These are phyloP conservation scores for Populus tremula DNA, from an alignment of 345 rosid genomes.

Conservation along the genomic window DNA sequence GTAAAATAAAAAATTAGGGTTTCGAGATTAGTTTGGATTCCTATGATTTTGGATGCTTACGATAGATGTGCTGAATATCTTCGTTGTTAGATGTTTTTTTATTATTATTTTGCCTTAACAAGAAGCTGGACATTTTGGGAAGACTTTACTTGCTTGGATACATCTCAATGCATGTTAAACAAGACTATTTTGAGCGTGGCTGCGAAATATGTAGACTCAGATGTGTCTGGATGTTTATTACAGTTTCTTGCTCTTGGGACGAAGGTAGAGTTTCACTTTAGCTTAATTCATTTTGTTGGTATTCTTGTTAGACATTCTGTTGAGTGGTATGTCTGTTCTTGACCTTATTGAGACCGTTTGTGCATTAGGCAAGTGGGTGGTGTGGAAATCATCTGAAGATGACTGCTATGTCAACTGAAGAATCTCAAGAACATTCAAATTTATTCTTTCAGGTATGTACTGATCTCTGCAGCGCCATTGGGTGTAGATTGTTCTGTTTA, in stretches of 20 bases:
- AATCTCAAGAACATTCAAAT: conserved; percentile 73
- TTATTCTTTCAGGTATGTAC: conserved; percentile 58
- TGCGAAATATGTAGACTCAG: conserved; percentile 50
- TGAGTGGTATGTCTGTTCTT: background rate
- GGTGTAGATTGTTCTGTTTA: too few relatives aligned
- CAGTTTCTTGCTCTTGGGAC: conserved; percentile 54
- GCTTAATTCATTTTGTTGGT: background rate
- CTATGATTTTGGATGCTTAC: background rate
- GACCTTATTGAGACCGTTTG: background rate
- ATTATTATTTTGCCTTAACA: conserved; percentile 38
- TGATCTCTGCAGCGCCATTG: too few relatives aligned
- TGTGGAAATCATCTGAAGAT: conserved; percentile 82
- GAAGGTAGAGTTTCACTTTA: conserved; percentile 47
- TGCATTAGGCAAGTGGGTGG: conserved; percentile 67
- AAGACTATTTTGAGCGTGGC: conserved; percentile 58
- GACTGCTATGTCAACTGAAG: conserved; percentile 73
- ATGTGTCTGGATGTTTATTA: conserved; percentile 35
- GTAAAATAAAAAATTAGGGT: too few relatives aligned
- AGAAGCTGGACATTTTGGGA: conserved; percentile 64
- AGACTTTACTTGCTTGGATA: conserved; percentile 85
- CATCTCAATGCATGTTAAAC: conserved; percentile 74
- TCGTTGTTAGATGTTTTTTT: too few relatives aligned
- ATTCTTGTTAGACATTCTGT: background rate
- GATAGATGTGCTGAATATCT: background rate
- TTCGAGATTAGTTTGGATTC: too few relatives aligned